These are phyloP conservation scores for Cladosporium sphaerospermum DNA, from an alignment of 2,329 filamentous ascomycete genomes.

Conservation along the genomic window DNA sequence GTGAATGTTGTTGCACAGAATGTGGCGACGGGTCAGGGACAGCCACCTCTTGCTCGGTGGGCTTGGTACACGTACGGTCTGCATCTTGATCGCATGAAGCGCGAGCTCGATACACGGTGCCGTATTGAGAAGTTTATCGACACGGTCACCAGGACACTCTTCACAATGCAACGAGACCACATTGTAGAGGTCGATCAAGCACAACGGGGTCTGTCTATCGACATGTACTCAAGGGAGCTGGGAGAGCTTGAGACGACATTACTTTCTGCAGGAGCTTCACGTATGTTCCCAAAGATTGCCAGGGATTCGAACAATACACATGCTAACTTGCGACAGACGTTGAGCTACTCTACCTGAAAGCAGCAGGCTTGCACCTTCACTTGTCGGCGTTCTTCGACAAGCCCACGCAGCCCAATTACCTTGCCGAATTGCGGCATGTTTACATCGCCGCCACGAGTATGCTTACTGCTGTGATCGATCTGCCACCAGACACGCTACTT, in stretches of 20 bases:
- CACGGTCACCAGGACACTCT: constrained; percentile 73
- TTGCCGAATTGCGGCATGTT: constrained; percentile 67
- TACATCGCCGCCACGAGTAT: constrained; percentile 67
- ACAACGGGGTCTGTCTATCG: constrained; percentile 30
- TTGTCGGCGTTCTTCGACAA: constrained; percentile 77
- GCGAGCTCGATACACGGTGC: constrained; percentile 60
- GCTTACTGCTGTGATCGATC: constrained; percentile 64
- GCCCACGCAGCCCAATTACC: constrained; percentile 63
- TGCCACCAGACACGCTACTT: constrained; percentile 49
- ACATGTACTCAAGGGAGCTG: constrained; percentile 32
- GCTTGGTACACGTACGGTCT: constrained; percentile 66
- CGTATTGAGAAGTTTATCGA: constrained; percentile 70
- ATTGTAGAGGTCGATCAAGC: constrained; percentile 45
- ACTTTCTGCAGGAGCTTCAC: constrained; percentile 25
- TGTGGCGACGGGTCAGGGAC: constrained; percentile 76
- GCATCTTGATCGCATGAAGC: constrained; percentile 57
- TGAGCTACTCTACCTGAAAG: constrained; percentile 59
- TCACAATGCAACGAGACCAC: constrained; percentile 68
- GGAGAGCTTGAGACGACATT: constrained; percentile 32
- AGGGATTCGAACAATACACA: too few relatives aligned
- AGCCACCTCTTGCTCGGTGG: constrained; percentile 53
- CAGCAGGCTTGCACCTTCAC: constrained; percentile 68
- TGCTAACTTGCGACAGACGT: constrained; percentile 29
- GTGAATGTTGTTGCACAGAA: constrained; percentile 78
- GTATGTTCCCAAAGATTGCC: constrained; percentile 17